Base-by-base conservation (phyloP, 805 yeast genomes). In the Wickerhamomyces alni region DNA sequence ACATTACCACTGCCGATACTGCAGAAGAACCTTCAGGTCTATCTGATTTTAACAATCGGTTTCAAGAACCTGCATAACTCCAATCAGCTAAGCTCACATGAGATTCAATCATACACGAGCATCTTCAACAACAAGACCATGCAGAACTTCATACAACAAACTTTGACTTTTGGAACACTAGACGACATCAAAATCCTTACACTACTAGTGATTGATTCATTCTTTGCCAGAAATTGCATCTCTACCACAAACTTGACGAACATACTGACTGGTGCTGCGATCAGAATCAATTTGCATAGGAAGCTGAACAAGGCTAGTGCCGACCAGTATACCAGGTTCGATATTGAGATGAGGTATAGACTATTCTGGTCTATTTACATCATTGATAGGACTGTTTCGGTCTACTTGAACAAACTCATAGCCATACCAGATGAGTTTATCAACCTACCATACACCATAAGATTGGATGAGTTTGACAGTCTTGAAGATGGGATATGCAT, bases 161-260 rank as follows among this genome's bases (percentile, higher is more conserved):
- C 54, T 0, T 21, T 72, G 35, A 55, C 66, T 2, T 57, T 63
- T 34, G 70, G 69, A 36, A 65, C 67, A 37, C 45, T 64, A 12
- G 70, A 66, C 27, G 69, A 74, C 12, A 63, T 74, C 4, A 65
- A 63, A 38, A 62, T 72, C 37, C 45, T 74, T 27, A 47, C 71
- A 10, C 49, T 76, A 8, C 50, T 75, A n/a, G 75, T 77, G 13
- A 65, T 74, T 28, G 74, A 72, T 46, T 73, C 79, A 0, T 74
- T 72, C 45, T 73, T 74, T 48, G 75, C 72, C 43, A 71, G 74
- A 13, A 62, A 69, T 35, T 78, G 78, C n/a, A 64, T 70, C 10
- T 67, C 75, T 15, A 66, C 80, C 1, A 73, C 80, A 72, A 71
- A 74, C 28, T 59, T 74, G 25, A 69, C 72, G 32, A 75, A 78